Evolutionary conservation across 768 basidiomycete species (phyloP).

Genomic region (Austroboletus festivus): DNA sequence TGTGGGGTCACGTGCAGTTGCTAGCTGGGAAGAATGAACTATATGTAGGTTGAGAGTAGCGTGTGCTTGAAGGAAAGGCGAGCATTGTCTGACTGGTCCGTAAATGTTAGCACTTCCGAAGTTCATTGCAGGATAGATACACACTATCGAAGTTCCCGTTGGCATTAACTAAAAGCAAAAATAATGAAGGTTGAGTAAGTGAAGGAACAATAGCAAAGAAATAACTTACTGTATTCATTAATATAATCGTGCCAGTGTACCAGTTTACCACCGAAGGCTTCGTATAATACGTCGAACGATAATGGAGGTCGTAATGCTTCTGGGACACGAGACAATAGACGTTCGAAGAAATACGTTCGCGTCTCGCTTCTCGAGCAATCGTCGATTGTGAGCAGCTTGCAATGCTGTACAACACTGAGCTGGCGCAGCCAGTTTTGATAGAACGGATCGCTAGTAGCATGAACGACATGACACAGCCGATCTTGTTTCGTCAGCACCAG

Average conservation of each 20-base stretch:
- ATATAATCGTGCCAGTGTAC: conserved; percentile 82
- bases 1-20: conserved; percentile 34
- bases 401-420: conserved; percentile 78
- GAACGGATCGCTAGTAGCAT: conserved; percentile 81
- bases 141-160: conserved; percentile 69
- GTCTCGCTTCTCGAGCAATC: conserved; percentile 77
- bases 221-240: conserved; percentile 58
- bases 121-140: conserved; percentile 21
- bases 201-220: background rate
- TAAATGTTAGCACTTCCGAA: conserved; percentile 4
- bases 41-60: conserved; percentile 82
- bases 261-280: conserved; percentile 81
- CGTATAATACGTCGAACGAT: conserved; percentile 70
- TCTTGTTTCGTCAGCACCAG: conserved; percentile 87
- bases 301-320: conserved; percentile 52
- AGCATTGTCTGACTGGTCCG: conserved; percentile 65
- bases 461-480: conserved; percentile 77
- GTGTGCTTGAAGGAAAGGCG: conserved; percentile 84
- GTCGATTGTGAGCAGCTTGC: conserved; percentile 80
- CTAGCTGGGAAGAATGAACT: conserved; percentile 73
- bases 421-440: conserved; percentile 83
- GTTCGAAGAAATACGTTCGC: conserved; percentile 60
- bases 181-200: conserved; percentile 4
- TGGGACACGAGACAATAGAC: conserved; percentile 66
- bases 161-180: conserved; percentile 54